Evolutionary conservation across 768 basidiomycete genomes (phyloP).

Genomic region (Suillus luteus): DNA sequence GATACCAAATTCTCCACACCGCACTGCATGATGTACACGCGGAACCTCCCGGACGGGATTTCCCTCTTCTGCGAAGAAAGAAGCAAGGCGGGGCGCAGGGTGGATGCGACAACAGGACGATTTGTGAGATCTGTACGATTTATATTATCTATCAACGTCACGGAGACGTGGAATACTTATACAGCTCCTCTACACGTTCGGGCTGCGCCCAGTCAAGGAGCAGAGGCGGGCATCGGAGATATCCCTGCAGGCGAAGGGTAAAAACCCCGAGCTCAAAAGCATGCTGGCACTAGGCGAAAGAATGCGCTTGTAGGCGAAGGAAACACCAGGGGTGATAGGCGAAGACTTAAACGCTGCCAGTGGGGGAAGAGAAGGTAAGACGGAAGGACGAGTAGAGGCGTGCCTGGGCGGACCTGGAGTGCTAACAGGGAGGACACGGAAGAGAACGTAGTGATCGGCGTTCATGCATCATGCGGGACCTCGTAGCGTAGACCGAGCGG

Average conservation of each 20-base stretch:
- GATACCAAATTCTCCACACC: not conserved
- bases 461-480: not conserved
- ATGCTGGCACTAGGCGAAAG: not conserved
- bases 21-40: not conserved
- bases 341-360: not conserved
- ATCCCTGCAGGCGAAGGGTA: not conserved
- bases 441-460: not conserved
- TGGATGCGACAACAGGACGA: not conserved
- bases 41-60: not conserved
- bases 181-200: not conserved
- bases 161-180: too few relatives aligned
- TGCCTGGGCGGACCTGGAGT: not conserved
- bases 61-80: not conserved
- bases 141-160: too few relatives aligned
- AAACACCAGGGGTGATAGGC: not conserved
- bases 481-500: not conserved
- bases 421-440: not conserved
- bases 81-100: not conserved
- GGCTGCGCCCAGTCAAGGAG: not conserved
- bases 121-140: too few relatives aligned
- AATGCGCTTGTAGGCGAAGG: not conserved
- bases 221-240: not conserved
- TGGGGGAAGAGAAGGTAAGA: not conserved
- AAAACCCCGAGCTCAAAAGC: not conserved
- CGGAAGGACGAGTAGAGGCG: not conserved